Evolutionary conservation across 1,139 yeast genomes (phyloP).

Genomic region (Yamadazyma spencermartinsiae): DNA sequence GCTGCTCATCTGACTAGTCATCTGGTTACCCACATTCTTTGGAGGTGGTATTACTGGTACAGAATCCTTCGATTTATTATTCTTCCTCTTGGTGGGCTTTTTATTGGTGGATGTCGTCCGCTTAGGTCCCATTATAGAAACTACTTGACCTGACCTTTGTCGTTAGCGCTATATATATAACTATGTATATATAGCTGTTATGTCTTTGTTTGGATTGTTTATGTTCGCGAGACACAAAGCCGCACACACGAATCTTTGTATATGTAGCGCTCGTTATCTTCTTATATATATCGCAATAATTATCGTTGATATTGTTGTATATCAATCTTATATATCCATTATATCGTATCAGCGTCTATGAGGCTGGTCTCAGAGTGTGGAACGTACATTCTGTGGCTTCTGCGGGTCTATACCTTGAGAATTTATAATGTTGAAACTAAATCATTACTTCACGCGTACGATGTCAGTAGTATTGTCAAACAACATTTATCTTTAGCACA

Average conservation of each 20-base stretch:
- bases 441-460: conserved; percentile 10
- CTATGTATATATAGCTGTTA: too few species aligned
- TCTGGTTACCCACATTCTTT: too few species aligned
- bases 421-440: conserved; percentile 9
- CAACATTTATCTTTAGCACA: background rate
- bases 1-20: background rate
- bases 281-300: too few species aligned
- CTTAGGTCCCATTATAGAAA: conserved; percentile 1
- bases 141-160: too few species aligned
- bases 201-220: too few species aligned
- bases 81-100: background rate
- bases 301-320: background rate
- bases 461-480: conserved; percentile 10
- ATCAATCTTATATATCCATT: background rate
- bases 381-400: conserved; percentile 8
- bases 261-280: too few species aligned
- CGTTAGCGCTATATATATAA: too few species aligned
- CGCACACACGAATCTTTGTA: too few species aligned
- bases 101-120: background rate
- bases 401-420: conserved; percentile 9
- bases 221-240: too few species aligned
- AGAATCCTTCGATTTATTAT: background rate
- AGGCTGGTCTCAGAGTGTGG: conserved; percentile 12
- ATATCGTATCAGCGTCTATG: too few species aligned
- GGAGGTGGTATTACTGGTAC: conserved; percentile 1